Base-by-base conservation (phyloP, 257 asterid genomes). In the Nicotiana benthamiana region DNA sequence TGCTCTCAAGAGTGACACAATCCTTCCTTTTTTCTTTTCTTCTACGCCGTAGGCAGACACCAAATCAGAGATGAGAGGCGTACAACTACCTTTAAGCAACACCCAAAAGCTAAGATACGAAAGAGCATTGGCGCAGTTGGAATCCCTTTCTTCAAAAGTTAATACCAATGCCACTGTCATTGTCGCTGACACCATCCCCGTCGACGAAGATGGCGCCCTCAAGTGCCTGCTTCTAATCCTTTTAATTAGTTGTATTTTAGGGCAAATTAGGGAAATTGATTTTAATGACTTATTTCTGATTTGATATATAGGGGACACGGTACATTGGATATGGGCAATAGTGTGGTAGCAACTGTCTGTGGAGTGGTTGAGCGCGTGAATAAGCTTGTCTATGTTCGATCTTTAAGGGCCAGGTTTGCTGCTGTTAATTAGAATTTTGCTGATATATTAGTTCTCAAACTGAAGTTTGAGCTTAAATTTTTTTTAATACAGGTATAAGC, bases 301-400 rank as follows among this genome's bases (percentile, higher is more conserved):
- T 51, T 79, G 20, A 15, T 3, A 34, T 59, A 7, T 63, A 95
- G 99, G 93, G 99, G 99, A 65, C 99, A 95, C 53, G 99, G 99
- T 68, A 95, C 98, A 36, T 81, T 87, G 84, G 97, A 95, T 84
- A 80, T 90, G 86, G 90, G 89, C 20, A 96, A 93, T 5, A 89
- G 86, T 48, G 83, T 95, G 80, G 91, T 89, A 81, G 98, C 98
- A 43, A 91, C 97, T 26, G 83, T 91, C 0, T 95, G 98, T 75
- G 99, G 99, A 64, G 98, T 95, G 70, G 97, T 95, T 81, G 99
- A 95, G 88, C 97, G 99, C 7, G 95, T 95, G 43, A 93, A 93
- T 81, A 93, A 91, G 87, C 99, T 95, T 48, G 97, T 95, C 22
- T 93, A 88, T 78, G 99, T 95, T 75, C 87, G 97, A 63, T 52